Percentiles rank a stretch among this genome's conserved stretches.
phyloP scores from a whole-genome alignment of 768 basidiomycete genomes.

The Rhodocollybia butyracea region DNA sequence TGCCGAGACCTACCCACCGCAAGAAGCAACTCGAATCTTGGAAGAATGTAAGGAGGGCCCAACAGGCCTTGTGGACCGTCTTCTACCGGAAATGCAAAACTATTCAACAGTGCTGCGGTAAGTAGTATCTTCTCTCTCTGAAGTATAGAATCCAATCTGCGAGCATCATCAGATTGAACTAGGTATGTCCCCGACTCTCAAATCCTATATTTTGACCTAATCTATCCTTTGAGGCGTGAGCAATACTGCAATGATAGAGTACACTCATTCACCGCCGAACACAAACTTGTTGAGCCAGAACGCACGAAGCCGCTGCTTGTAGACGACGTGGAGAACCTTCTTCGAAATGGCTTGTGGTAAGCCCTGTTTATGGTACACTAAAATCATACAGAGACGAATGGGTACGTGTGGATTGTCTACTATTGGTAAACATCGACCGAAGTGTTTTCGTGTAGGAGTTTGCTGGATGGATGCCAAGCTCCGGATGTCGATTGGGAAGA shows the following conservation, averaged over 20 bases:
- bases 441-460: background rate
- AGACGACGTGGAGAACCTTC: background rate
- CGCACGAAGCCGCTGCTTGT: background rate
- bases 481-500: background rate
- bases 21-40: background rate
- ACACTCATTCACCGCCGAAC: background rate
- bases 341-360: background rate
- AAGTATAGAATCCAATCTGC: background rate
- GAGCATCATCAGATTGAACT: background rate
- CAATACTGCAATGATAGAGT: background rate
- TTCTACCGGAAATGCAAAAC: background rate
- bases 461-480: background rate
- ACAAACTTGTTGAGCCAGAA: background rate
- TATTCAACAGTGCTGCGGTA: background rate
- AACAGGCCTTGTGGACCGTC: background rate
- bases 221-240: background rate
- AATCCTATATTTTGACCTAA: background rate
- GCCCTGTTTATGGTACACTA: background rate
- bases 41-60: background rate
- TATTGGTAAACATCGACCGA: background rate
- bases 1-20: background rate
- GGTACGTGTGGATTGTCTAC: background rate
- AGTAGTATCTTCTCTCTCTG: background rate
- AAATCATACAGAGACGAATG: background rate
- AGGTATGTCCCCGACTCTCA: background rate